These are phyloP conservation scores for Colletotrichum costaricense DNA, from an alignment of 2,329 filamentous ascomycete genomes.

Conservation along the genomic window DNA sequence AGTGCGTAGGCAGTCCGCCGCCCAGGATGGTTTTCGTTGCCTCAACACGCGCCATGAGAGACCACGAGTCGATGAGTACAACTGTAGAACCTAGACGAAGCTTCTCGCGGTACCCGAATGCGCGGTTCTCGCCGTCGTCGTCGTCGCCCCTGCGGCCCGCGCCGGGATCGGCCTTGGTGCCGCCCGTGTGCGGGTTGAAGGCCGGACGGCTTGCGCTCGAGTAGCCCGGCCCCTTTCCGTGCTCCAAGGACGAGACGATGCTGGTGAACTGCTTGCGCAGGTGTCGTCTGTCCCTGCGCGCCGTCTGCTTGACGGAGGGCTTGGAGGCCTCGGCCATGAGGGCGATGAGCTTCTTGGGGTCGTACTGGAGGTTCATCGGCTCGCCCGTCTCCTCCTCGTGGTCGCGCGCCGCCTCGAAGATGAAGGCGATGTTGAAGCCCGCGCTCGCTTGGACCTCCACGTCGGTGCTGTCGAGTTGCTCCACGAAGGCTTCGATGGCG, in stretches of 20 bases:
- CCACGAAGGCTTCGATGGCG: conserved; percentile 83
- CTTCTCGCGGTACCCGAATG: conserved; percentile 63
- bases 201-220: conserved; percentile 58
- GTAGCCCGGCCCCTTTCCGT: conserved; percentile 65
- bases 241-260: conserved; percentile 65
- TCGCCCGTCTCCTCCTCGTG: conserved; percentile 62
- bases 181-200: conserved; percentile 55
- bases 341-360: conserved; percentile 60
- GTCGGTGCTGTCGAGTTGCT: conserved; percentile 84
- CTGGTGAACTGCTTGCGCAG: conserved; percentile 61
- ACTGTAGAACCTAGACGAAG: conserved; percentile 59
- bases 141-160: conserved; percentile 43
- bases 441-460: conserved; percentile 80
- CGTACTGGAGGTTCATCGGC: conserved; percentile 60
- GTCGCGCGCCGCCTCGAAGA: conserved; percentile 77
- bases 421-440: conserved; percentile 82
- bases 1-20: conserved; percentile 55
- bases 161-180: conserved; percentile 50
- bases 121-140: conserved; percentile 48
- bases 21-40: conserved; percentile 61
- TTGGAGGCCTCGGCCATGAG: conserved; percentile 60
- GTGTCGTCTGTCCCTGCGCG: conserved; percentile 60
- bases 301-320: conserved; percentile 60
- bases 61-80: conserved; percentile 63
- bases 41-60: conserved; percentile 59